Percentiles rank a stretch among this genome's conserved stretches.
Evolutionary conservation across 768 basidiomycete species (phyloP).

Genomic region (Mycena amicta): DNA sequence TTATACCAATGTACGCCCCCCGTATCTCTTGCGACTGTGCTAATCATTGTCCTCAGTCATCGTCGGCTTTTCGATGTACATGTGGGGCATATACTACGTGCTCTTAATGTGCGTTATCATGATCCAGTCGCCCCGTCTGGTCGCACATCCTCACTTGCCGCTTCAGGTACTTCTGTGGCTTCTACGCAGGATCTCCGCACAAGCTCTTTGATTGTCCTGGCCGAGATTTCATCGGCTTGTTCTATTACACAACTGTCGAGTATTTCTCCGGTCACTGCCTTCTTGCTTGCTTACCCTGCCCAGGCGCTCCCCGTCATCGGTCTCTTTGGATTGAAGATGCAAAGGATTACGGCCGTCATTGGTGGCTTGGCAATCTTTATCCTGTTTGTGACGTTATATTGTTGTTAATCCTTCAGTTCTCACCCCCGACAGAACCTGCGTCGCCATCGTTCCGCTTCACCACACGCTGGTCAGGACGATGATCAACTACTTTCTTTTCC

Average conservation of each 20-base stretch:
- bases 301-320: conserved; percentile 66
- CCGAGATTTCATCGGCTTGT: conserved; percentile 49
- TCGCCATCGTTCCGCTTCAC: conserved; percentile 18
- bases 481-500: conserved; percentile 77
- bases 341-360: conserved; percentile 65
- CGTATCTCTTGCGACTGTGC: neutral
- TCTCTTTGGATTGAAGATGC: conserved; percentile 69
- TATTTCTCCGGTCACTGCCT: conserved; percentile 2
- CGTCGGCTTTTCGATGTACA: conserved; percentile 26
- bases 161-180: conserved; percentile 44
- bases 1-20: conserved; percentile 54
- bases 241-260: conserved; percentile 50
- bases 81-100: conserved; percentile 61
- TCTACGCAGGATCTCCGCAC: conserved; percentile 30
- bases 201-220: conserved; percentile 36
- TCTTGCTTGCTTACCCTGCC: neutral
- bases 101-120: conserved; percentile 46
- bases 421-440: conserved; percentile 8
- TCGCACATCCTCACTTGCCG: conserved; percentile 1
- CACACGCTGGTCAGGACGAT: conserved; percentile 41
- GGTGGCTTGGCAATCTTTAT: conserved; percentile 59
- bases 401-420: neutral
- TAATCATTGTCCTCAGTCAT: conserved; percentile 9
- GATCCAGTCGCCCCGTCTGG: neutral
- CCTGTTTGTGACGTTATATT: conserved; percentile 36